phyloP scores from a whole-genome alignment of 257 asterid genomes.

The Thymus mandschuricus region DNA sequence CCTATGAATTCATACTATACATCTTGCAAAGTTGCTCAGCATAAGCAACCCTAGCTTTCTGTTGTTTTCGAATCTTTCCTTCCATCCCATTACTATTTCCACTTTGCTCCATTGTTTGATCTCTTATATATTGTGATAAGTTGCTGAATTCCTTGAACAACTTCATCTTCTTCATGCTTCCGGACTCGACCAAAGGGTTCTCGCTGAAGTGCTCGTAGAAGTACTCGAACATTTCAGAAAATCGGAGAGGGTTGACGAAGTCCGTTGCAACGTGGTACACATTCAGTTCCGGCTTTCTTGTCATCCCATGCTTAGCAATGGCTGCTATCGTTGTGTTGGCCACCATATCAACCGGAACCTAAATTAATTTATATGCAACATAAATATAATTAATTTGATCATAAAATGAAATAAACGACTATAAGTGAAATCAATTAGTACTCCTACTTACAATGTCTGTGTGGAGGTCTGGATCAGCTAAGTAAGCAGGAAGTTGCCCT shows the following conservation, averaged over 20 bases:
- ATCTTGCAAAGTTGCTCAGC: constrained; percentile 38
- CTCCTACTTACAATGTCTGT: constrained; percentile 42
- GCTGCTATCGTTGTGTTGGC: constrained; percentile 49
- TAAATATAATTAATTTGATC: background rate
- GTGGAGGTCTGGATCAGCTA: constrained; percentile 44
- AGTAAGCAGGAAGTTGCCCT: constrained; percentile 53
- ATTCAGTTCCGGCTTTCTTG: constrained; percentile 14
- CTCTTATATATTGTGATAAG: constrained; percentile 28
- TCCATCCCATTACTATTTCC: background rate
- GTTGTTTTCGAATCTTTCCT: background rate
- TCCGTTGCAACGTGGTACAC: constrained; percentile 39
- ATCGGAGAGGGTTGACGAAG: constrained; percentile 35
- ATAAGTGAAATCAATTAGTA: no score
- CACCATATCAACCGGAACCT: constrained; percentile 51
- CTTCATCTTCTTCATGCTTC: constrained; percentile 18
- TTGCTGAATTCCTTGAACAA: constrained; percentile 21
- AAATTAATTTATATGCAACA: background rate
- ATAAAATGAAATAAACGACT: background rate
- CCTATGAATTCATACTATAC: constrained; percentile 37
- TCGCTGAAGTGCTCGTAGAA: constrained; percentile 23
- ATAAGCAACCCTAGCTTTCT: constrained; percentile 37
- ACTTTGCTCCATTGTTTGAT: background rate
- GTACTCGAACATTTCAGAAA: no score
- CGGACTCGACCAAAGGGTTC: constrained; percentile 22
- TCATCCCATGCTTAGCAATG: constrained; percentile 41